Base-by-base conservation (phyloP, 129 eudicot species). In the Dittrichia graveolens region DNA sequence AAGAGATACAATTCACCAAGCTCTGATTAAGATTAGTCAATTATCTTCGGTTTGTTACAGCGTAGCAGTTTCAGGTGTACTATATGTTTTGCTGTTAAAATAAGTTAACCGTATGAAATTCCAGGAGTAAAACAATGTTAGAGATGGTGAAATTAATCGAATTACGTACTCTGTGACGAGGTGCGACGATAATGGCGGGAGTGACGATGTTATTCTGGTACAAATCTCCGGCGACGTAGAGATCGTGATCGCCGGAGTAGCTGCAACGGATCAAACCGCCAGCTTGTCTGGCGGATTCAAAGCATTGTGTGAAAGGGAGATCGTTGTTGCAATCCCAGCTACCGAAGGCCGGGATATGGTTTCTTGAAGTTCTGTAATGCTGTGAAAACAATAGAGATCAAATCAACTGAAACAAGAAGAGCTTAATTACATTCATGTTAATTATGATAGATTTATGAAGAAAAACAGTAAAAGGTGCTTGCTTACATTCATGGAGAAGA, bases 201-300 rank as follows among this genome's bases (percentile, higher is more conserved):
- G 97, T 91, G 45, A 85, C 88, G 47, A 84, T 73, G 57, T 91
- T 85, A 40, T 91, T 87, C 61, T 85, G 79, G 78, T 91, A 91
- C 65, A 91, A 65, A 66, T 91, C 97, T n/a, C 97, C 97, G 39
- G 97, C 89, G 1, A 91, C 97, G 65, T 88, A 91, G 75, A 91
- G 80, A 82, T 91, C 97, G 15, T 92, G 87, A 9, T 91, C 95
- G 18, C 86, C 78, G 16, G 79, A 65, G 78, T 82, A 86, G 55
- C 31, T 24, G 31, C 31, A 24, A 24, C 86, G 88, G 56, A 82
- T 78, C 45, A 85, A 65, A 8, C 82, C 90, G 1, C 82, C 90
- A 0, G 92, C 88, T 78, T 83, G 92, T 38, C 85, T 70, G 0
- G 95, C 92, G 8, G 88, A 75, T 77, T 91, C 97, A 38, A 88